Evolutionary conservation across 108 stramenopile species (phyloP).

Genomic region (Conticribra weissflogii): DNA sequence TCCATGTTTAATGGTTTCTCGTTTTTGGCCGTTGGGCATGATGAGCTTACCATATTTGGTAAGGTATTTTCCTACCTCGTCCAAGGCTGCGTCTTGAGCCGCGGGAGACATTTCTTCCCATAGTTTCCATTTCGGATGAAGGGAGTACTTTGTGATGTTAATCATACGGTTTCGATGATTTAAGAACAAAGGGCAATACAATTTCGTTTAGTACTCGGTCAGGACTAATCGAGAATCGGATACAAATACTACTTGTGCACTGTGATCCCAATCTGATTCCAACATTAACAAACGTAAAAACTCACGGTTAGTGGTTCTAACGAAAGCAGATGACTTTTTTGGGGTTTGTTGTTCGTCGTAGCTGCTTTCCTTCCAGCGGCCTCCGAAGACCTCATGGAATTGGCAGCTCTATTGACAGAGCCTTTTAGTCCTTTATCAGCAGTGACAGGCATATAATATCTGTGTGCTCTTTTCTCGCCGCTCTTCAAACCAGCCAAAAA

Average conservation of each 20-base stretch:
- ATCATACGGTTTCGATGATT: not conserved
- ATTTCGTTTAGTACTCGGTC: no score
- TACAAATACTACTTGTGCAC: no score
- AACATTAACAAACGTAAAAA: not conserved
- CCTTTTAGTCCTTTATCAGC: no score
- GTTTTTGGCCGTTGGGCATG: not conserved
- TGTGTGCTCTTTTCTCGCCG: no score
- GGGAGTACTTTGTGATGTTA: constrained; percentile 6
- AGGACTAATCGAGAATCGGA: no score
- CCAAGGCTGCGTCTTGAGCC: constrained; percentile 50
- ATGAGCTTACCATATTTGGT: constrained; percentile 54
- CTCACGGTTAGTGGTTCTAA: not conserved
- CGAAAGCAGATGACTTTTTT: not conserved
- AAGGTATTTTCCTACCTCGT: constrained; percentile 22
- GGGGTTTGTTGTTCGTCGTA: not conserved
- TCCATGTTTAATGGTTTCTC: constrained; percentile 16
- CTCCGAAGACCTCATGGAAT: no score
- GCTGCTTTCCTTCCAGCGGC: no score
- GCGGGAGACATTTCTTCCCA: constrained; percentile 55
- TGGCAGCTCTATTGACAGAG: no score
- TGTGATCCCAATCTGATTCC: constrained; percentile 6
- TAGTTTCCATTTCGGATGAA: constrained; percentile 59
- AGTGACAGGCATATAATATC: no score
- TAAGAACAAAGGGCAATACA: not conserved
- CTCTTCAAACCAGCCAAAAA: no score